Base-by-base conservation (phyloP, 2,329 filamentous ascomycete species). In the Diplocarpon rosae region DNA sequence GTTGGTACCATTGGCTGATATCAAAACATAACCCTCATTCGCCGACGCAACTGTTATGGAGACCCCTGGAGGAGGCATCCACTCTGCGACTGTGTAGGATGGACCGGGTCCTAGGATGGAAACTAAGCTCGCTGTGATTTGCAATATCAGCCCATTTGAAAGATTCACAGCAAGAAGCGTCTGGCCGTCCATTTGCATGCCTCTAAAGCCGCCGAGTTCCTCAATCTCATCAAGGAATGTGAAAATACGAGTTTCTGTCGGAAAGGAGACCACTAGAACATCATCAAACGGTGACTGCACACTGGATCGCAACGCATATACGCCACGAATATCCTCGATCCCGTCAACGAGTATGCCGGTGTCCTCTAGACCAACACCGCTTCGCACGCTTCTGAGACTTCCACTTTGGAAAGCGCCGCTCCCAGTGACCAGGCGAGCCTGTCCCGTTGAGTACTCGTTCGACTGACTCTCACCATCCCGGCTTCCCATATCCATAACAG, bases 401-500 rank as follows among this genome's bases (percentile, higher is more conserved):
- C 92, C 92, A 57, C 95, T 87, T 52, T 85, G 80, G 60, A 86
- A 92, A 0, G 85, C 88, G 24, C 92, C 92, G 44, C 89, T 95
- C 0, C 88, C 90, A 2, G 90, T 89, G 10, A 98, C 87, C 49
- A 98, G 85, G 32, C 89, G 78, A 37, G 92, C 89, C 64, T 98
- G 90, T 0, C 92, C 92, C 0, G 90, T 95, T 0, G 89, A 94
- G 59, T 95, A 98, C 50, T 92, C 85, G 57, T 92, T 93, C 2
- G 82, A 83, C 46, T 86, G 80, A 8, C 73, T 78, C 51, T 92
- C 83, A 16, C 82, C 82, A 48, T 85, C 81, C 45, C 86, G 74
- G 55, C 87, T 89, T 0, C 89, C 90, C 72, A 96, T 84, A 58
- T 96, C 92, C 87, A 96, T 95, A 13, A 98, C 78, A 1, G 85